phyloP scores from a whole-genome alignment of 495 filamentous ascomycete genomes.

The Penicillium ucsense region DNA sequence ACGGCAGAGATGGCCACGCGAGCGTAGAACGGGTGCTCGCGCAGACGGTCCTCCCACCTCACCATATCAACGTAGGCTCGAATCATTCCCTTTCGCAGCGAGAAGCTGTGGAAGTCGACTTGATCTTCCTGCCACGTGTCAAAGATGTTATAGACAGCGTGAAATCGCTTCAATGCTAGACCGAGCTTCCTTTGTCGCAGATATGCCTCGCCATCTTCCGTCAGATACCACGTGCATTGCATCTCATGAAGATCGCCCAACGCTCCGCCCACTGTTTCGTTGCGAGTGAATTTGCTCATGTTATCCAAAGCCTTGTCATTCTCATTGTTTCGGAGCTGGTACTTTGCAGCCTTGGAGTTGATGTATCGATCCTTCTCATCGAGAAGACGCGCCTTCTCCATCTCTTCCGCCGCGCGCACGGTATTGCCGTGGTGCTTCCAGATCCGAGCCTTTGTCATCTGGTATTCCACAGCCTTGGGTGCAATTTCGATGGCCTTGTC shows the following conservation, averaged over 20 bases:
- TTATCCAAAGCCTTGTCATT: conserved; percentile 75
- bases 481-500: conserved; percentile 69
- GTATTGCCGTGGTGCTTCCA: conserved; percentile 83
- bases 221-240: conserved; percentile 97
- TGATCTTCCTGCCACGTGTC: conserved; percentile 97
- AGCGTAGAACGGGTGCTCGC: conserved; percentile 88
- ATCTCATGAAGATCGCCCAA: conserved; percentile 91
- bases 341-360: conserved; percentile 97
- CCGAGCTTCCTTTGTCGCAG: conserved; percentile 72
- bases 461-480: conserved; percentile 76
- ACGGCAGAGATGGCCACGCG: conserved; percentile 78
- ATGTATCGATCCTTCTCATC: conserved; percentile 92
- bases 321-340: conserved; percentile 86
- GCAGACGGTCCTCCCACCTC: conserved; percentile 83
- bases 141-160: conserved; percentile 80
- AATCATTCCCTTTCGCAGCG: conserved; percentile 87
- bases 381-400: conserved; percentile 77
- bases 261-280: conserved; percentile 79
- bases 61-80: conserved; percentile 93
- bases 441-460: conserved; percentile 93
- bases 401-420: conserved; percentile 70
- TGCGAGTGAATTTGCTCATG: conserved; percentile 91
- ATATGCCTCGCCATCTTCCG: conserved; percentile 89
- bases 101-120: conserved; percentile 98
- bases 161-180: conserved; percentile 84